Evolutionary conservation across 352 stramenopile genomes (phyloP), one percentile per base, ranked within the genome.

Genomic region (Blastocystis sp.): DNA sequence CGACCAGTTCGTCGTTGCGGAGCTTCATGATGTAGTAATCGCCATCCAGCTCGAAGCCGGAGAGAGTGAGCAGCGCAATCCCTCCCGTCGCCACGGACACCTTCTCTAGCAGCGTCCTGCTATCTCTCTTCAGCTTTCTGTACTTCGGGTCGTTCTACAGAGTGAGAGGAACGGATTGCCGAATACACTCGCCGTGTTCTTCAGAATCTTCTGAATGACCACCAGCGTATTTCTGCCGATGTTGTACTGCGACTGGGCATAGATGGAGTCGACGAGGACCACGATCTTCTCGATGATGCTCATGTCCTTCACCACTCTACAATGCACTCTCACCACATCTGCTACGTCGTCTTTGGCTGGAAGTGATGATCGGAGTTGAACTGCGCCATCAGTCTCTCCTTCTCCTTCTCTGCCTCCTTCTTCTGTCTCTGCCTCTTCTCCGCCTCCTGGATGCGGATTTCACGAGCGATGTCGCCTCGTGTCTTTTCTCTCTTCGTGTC

Each of bases 181-280:
- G n/a, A n/a, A 16, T 26, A 77, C 66, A 45, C 50, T 35, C 24
- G 24, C 66, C 26, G 66, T 77, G 33, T 77, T 51, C 45, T 51
- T 45, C n/a, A 77, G 33, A 55, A 77, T 77, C 66, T 77, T 77
- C 35, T 55, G 37, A 35, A 77, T 77, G 2, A 55, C 50, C n/a
- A n/a, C n/a, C 45, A 77, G 50, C 21, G 66, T 35, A 29, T 60
- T 77, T 51, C 45, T 37, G 21, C 66, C 66, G 45, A 77, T 77
- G 33, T 77, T 51, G 66, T 77, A 45, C 26, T 55, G 33, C 37
- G 66, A 55, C 29, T 77, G 66, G 19, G 66, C 26, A 29, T 50
- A 77, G n/a, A 77, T 77, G 0, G 66, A 77, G 45, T 77, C 33
- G 3, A 77, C 66, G 3, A 77, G 26, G 3, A 77, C 3, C 66